A percentile compares a stretch with the other conserved stretches of the same genome.
Evolutionary conservation across 495 filamentous ascomycete genomes (phyloP).

Genomic region (Penicillium bovifimosum): DNA sequence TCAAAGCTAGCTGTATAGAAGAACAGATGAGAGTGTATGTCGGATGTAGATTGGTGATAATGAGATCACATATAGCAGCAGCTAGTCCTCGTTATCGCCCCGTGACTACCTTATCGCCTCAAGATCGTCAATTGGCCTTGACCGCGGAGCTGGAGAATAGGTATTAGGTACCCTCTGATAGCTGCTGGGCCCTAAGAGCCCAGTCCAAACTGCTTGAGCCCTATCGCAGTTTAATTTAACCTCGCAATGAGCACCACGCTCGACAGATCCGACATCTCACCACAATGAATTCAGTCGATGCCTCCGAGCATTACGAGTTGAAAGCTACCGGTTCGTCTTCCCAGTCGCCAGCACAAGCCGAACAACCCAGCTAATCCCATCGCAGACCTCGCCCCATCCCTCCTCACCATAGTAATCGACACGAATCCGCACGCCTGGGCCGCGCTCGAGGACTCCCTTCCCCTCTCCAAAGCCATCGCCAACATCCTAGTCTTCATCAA

Average conservation of each 20-base stretch:
- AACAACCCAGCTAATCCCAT: neutral
- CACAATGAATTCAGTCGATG: slow-evolving; percentile 84
- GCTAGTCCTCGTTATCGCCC: slow-evolving; percentile 4
- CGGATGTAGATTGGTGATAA: neutral
- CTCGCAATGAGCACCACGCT: slow-evolving; percentile 1
- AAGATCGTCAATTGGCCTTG: neutral
- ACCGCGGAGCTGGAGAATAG: neutral
- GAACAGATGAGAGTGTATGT: neutral
- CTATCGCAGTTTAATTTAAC: neutral
- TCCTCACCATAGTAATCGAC: slow-evolving; percentile 88
- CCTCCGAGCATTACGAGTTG: slow-evolving; percentile 76
- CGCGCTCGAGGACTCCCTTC: slow-evolving; percentile 65
- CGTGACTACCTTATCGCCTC: slow-evolving; percentile 8
- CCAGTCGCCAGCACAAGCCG: neutral
- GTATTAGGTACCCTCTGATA: neutral
- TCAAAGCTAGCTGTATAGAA: neutral
- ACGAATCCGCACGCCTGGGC: slow-evolving; percentile 96
- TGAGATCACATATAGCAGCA: neutral
- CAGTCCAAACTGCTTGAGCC: neutral
- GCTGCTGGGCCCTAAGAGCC: neutral
- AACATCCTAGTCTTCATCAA: slow-evolving; percentile 96
- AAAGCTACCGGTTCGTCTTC: slow-evolving; percentile 18
- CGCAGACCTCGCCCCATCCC: slow-evolving; percentile 71
- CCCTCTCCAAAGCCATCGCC: slow-evolving; percentile 77
- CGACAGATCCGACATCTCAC: slow-evolving; percentile 1